Evolutionary conservation across 139 green algal genomes (phyloP).

Genomic region (Chlorella sp.): DNA sequence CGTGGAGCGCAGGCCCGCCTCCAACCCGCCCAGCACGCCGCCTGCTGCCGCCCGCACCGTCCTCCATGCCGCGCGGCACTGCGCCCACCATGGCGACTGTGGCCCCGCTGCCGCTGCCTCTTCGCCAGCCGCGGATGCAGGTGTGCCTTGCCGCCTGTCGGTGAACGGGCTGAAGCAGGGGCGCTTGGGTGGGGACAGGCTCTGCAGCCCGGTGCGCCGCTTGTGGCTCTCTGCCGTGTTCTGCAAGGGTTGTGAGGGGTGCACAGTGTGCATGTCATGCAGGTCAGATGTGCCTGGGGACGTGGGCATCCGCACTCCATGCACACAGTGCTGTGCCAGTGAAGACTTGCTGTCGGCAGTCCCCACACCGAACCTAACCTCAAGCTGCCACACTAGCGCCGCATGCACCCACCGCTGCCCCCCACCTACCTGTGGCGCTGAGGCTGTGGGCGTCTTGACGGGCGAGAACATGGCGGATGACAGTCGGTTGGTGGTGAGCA

Average conservation of each 20-base stretch:
- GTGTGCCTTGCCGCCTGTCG: background rate
- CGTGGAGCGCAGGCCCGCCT: conserved; percentile 20
- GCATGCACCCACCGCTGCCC: background rate
- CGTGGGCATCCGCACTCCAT: too few relatives aligned
- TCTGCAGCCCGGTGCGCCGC: background rate
- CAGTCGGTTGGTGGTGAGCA: conserved; percentile 42
- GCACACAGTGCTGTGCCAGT: too few relatives aligned
- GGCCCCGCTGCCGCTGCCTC: background rate
- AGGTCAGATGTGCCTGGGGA: too few relatives aligned
- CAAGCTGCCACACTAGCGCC: too few relatives aligned
- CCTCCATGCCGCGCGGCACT: background rate
- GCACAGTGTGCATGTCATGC: too few relatives aligned
- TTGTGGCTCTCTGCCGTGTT: background rate
- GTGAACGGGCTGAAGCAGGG: conserved; percentile 19
- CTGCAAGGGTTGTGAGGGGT: background rate
- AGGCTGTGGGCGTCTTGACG: conserved; percentile 28
- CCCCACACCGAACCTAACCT: too few relatives aligned
- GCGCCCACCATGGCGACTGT: background rate
- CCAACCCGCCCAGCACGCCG: background rate
- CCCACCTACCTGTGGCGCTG: background rate
- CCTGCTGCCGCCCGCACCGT: background rate
- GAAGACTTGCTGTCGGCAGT: too few relatives aligned
- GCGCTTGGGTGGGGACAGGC: conserved; percentile 15
- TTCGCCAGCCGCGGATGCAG: background rate
- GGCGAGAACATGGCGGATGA: conserved; percentile 28